phyloP scores from a whole-genome alignment of 495 filamentous ascomycete genomes.

The Cercophora sp. region DNA sequence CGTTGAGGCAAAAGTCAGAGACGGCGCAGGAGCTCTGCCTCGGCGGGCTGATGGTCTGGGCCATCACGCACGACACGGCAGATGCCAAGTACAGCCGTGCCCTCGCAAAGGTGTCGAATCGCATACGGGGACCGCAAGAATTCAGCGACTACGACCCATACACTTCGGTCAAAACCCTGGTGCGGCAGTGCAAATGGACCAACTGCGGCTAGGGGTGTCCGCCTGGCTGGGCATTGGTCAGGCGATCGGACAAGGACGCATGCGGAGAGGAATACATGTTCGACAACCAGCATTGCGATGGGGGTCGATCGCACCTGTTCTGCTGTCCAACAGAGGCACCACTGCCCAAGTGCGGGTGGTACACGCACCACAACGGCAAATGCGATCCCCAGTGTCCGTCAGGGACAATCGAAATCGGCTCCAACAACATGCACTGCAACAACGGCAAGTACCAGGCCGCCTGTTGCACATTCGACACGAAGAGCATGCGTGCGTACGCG shows the following conservation, averaged over 20 bases:
- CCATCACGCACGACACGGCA: conserved; percentile 18
- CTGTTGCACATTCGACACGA: neutral
- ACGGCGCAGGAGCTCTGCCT: conserved; percentile 29
- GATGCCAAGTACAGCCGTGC: conserved; percentile 30
- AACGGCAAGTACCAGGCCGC: neutral
- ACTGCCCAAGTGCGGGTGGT: conserved; percentile 6
- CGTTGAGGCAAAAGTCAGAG: conserved; percentile 34
- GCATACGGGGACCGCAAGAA: neutral
- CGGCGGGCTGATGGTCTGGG: conserved; percentile 26
- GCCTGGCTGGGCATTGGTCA: neutral
- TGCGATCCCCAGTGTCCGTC: neutral
- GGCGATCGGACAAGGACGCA: neutral
- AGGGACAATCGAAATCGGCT: neutral
- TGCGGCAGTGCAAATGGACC: neutral
- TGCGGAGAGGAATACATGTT: neutral
- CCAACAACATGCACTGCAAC: neutral
- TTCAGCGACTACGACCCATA: neutral
- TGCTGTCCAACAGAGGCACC: neutral
- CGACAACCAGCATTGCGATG: neutral
- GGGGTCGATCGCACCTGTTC: neutral
- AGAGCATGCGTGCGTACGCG: neutral
- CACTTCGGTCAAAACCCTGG: neutral
- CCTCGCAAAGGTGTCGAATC: neutral
- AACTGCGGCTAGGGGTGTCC: neutral
- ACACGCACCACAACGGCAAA: conserved; percentile 1